Conservation (phyloP, 1,284 basidiomycete genomes). For the Salmacisia buchloeana region DNA sequence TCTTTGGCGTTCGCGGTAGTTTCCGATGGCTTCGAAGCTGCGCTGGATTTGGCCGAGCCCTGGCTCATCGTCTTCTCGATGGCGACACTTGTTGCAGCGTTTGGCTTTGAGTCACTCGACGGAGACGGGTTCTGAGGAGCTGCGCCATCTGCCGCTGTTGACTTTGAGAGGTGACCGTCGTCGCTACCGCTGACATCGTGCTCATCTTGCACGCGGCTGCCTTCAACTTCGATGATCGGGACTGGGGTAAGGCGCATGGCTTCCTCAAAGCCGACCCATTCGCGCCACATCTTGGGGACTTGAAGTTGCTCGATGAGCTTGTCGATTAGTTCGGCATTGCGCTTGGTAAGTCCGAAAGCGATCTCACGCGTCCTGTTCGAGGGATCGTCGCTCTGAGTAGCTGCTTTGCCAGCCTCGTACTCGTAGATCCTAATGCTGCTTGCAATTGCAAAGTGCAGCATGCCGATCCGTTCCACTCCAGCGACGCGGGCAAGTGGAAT, state of each 20-base stretch:
- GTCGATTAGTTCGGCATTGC: neutral
- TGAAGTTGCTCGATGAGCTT: neutral
- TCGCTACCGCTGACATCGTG: neutral
- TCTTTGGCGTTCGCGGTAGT: neutral
- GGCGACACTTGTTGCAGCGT: neutral
- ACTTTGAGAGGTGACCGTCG: neutral
- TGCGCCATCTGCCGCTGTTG: neutral
- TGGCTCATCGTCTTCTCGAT: neutral
- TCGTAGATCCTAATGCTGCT: conserved; percentile 21
- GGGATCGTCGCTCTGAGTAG: conserved; percentile 13
- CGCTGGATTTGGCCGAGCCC: neutral
- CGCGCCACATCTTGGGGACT: neutral
- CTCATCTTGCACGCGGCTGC: neutral
- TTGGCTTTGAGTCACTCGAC: neutral
- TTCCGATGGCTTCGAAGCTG: neutral
- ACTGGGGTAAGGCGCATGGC: neutral
- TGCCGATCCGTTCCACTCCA: conserved; percentile 18
- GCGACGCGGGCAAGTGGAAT: conserved; percentile 36
- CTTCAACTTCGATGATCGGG: conserved; percentile 9
- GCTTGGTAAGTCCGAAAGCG: conserved; percentile 5
- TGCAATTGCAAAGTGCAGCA: conserved; percentile 29
- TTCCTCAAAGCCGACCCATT: neutral
- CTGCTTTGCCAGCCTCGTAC: neutral
- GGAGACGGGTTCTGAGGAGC: neutral
- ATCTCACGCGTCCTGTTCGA: conserved; percentile 20